Evolutionary conservation across 805 yeast genomes (phyloP).

Genomic region (Candida gorgasii): DNA sequence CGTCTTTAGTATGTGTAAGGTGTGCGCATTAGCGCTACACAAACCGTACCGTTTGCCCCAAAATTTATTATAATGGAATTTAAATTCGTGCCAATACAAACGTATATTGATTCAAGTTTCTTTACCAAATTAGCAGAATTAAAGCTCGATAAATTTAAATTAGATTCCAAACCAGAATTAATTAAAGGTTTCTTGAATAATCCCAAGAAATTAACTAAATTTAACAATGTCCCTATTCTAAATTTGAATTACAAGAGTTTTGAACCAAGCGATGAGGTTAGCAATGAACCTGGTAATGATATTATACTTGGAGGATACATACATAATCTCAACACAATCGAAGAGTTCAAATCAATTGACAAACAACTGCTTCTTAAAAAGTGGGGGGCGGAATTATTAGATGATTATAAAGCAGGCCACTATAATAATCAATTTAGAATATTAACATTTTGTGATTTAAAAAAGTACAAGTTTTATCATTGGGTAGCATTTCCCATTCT

Average conservation of each 20-base stretch:
- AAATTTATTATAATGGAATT: conserved; percentile 15
- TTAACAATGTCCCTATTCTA: conserved; percentile 35
- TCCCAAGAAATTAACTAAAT: conserved; percentile 34
- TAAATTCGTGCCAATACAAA: conserved; percentile 54
- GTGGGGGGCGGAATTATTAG: conserved; percentile 32
- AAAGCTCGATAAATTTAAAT: conserved; percentile 72
- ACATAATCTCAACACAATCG: conserved; percentile 76
- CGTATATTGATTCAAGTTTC: conserved; percentile 85
- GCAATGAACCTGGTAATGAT: conserved; percentile 13
- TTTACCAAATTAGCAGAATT: conserved; percentile 71
- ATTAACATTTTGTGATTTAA: conserved; percentile 82
- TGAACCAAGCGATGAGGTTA: conserved; percentile 10
- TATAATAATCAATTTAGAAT: conserved; percentile 27
- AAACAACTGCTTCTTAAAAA: conserved; percentile 57
- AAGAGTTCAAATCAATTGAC: conserved; percentile 73
- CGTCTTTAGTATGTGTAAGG: background rate
- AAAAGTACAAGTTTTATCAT: conserved; percentile 82
- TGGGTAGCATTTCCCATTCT: conserved; percentile 86
- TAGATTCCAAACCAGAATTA: conserved; percentile 49
- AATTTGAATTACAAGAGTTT: conserved; percentile 38
- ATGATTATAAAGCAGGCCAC: conserved; percentile 33
- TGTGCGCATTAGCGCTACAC: conserved; percentile 2
- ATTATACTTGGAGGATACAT: conserved; percentile 35
- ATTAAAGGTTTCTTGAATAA: conserved; percentile 47
- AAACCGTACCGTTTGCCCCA: background rate